These are phyloP conservation scores for Yamagishiella unicocca DNA, from an alignment of 139 green algal genomes.

Conservation along the genomic window DNA sequence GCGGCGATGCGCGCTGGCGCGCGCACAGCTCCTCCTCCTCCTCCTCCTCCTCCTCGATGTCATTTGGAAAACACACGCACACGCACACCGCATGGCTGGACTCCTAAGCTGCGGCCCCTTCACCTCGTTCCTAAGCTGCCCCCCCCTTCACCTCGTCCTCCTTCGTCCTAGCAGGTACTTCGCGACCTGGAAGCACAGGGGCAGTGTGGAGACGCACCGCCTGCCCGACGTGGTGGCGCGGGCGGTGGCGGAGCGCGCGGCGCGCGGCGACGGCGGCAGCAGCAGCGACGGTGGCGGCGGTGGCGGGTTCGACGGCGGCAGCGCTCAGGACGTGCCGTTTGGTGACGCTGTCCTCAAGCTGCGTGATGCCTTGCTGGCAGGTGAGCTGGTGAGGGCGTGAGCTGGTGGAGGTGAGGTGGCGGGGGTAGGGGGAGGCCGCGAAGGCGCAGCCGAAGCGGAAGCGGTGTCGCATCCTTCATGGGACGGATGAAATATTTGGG, in stretches of 20 bases:
- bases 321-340: slow-evolving; percentile 5
- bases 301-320: not conserved
- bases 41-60: no score
- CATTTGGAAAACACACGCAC: no score
- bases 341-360: slow-evolving; percentile 37
- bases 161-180: slow-evolving; percentile 79
- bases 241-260: not conserved
- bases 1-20: no score
- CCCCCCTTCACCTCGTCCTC: not conserved
- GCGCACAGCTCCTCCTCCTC: no score
- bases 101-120: no score
- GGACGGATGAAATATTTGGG: no score
- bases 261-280: not conserved
- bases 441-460: no score
- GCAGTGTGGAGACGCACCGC: slow-evolving; percentile 75
- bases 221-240: slow-evolving; percentile 75
- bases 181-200: slow-evolving; percentile 84
- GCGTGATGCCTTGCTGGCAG: slow-evolving; percentile 44
- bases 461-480: no score
- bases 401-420: not conserved
- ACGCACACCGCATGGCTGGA: no score
- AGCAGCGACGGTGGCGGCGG: slow-evolving; percentile 2
- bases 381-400: not conserved
- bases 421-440: no score
- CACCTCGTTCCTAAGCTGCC: not conserved